Evolutionary conservation across 495 filamentous ascomycete species (phyloP), one percentile per base, ranked within the genome.

Genomic region (Staphylotrichum longicolle): DNA sequence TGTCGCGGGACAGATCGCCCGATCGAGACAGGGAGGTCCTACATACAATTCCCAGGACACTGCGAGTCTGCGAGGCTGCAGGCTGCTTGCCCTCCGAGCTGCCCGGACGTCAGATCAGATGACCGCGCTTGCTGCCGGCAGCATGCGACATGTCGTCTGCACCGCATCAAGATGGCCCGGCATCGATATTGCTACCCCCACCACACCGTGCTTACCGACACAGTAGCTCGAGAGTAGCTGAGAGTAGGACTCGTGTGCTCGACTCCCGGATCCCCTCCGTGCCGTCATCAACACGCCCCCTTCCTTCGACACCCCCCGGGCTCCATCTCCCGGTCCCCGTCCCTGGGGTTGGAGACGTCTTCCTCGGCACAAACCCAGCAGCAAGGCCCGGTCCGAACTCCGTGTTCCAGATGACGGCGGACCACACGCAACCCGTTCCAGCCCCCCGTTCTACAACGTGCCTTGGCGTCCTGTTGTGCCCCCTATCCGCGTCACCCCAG

Each of bases 381-480:
- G 10, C 20, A 7, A 33, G 7, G 27, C 15, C 39, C 39, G 37
- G 39, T 42, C 52, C 52, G 20, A 54, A 32, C 52, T 42, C 52
- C n/a, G 15, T 58, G 45, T 50, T 41, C 35, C 35, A 42, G 46
- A 58, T 58, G 56, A 49, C 40, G 30, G 52, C 15, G 11, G 32
- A 15, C 12, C 53, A 56, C 45, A 50, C 56, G 56, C 56, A 58
- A 50, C 20, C 37, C 15, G 35, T 41, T 50, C 42, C 34, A 49
- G 37, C n/a, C 55, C 20, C 55, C 55, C 37, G 55, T 57, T 47
- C 33, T 11, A 57, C 57, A 44, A 15, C 47, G 37, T 35, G 27
- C 46, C 11, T 40, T 41, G 57, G 57, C 57, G 56, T 39, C 10
- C 48, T 60, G 58, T 20, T n/a, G 58, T 60, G 48, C 40, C 4